A percentile compares a stretch with the other conserved stretches of the same genome.
phyloP scores from a whole-genome alignment of 768 basidiomycete genomes.

The Tricholoma sp. region DNA sequence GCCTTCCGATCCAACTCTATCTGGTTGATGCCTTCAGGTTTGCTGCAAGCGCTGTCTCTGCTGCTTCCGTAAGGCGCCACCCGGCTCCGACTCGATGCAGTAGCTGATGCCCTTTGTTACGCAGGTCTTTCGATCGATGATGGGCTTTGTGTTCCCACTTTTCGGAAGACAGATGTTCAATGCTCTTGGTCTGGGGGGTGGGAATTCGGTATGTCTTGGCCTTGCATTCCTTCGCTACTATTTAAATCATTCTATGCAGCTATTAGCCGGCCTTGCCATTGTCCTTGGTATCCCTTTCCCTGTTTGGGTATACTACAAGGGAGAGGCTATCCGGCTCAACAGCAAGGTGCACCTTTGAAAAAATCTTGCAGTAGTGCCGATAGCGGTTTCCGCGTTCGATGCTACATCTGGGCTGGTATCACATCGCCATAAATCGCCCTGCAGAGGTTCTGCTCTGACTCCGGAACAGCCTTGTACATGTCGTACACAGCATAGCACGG shows the following conservation, averaged over 20 bases:
- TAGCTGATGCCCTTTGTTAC: background rate
- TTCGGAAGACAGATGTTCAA: conserved; percentile 58
- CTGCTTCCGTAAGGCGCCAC: conserved; percentile 38
- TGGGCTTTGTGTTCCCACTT: conserved; percentile 46
- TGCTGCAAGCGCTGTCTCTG: conserved; percentile 66
- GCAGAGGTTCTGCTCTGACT: too few species aligned
- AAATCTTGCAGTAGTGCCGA: background rate
- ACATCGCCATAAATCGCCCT: background rate
- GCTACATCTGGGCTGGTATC: background rate
- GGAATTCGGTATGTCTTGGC: conserved; percentile 48
- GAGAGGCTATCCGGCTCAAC: conserved; percentile 48
- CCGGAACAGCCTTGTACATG: too few species aligned
- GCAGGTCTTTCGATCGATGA: conserved; percentile 36
- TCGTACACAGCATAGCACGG: too few species aligned
- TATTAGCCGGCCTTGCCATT: conserved; percentile 54
- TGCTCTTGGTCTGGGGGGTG: conserved; percentile 57
- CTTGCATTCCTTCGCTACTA: background rate
- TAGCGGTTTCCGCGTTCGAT: background rate
- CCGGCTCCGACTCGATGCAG: background rate
- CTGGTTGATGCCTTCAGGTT: conserved; percentile 69
- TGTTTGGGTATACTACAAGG: conserved; percentile 64
- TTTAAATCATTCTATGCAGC: conserved; percentile 16
- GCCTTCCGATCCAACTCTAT: conserved; percentile 66
- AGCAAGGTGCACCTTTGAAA: conserved; percentile 23
- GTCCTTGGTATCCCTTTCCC: conserved; percentile 70